Evolutionary conservation across 2,329 filamentous ascomycete species (phyloP), one percentile per base, ranked within the genome.

Genomic region (Aureobasidium sp.): DNA sequence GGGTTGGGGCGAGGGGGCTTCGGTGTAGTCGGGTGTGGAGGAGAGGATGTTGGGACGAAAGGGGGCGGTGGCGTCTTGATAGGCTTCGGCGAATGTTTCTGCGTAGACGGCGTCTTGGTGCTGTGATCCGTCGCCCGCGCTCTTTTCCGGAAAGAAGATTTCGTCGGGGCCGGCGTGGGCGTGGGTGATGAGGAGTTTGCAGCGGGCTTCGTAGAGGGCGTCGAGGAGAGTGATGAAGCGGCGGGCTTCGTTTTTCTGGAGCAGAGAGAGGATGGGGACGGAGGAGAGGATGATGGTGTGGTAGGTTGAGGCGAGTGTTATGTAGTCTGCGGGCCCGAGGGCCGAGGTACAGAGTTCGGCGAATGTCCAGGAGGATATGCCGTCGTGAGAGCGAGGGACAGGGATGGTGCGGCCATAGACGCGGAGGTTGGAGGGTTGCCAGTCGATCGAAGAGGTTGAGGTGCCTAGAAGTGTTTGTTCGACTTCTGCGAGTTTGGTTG

Each of bases 311-410:
- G 89, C 88, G 70, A 94, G 81, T 1, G 87, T 88, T 59, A 92
- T 88, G 73, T 92, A 94, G 74, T 94, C 89, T 29, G 89, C 89
- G 1, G 89, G 88, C 0, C 89, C 89, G 46, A 91, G 84, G 1
- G 78, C 77, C 6, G 73, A 75, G 62, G 80, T 79, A 61, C 88
- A 90, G 1, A 93, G 80, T 37, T 87, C 80, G 15, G 77, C 68
- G 66, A 93, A 94, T 10, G 82, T 80, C 82, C 87, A 90, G 47
- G 85, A 80, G 25, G 78, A 72, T 7, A 45, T 54, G 27, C 46
- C 46, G 9, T 54, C 40, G 63, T 80, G 73, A 38, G 86, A 80
- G 3, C 77, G 77, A 1, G 85, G 84, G 2, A 90, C 79, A 1
- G 71, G 68, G 1, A 92, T 75, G 1, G 74, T 77, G 37, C 88